Evolutionary conservation across 768 basidiomycete genomes (phyloP).

Genomic region (Tylopilus vinaceipallidus): DNA sequence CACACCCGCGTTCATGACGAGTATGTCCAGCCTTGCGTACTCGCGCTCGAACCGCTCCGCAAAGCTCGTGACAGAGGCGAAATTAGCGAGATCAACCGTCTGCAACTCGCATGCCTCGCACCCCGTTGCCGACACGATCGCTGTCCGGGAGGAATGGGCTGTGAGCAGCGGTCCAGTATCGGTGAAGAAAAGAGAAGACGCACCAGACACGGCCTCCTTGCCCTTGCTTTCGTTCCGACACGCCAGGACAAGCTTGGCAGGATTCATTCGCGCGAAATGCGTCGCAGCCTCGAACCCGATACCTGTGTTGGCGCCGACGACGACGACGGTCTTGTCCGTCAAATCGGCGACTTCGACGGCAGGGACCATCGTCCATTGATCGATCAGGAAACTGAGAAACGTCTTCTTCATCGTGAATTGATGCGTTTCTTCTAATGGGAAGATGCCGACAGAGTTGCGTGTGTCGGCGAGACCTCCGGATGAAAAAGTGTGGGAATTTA

Average conservation of each 20-base stretch:
- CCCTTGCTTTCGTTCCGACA: constrained; percentile 31
- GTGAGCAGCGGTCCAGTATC: too few species aligned
- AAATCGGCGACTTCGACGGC: constrained; percentile 22
- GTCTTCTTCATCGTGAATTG: constrained; percentile 18
- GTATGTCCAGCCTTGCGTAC: constrained; percentile 23
- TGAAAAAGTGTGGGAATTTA: too few species aligned
- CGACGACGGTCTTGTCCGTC: constrained; percentile 29
- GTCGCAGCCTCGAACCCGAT: constrained; percentile 32
- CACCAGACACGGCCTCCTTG: constrained; percentile 20
- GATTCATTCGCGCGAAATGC: constrained; percentile 33
- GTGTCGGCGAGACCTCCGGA: too few species aligned
- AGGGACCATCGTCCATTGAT: constrained; percentile 20
- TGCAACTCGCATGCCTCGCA: constrained; percentile 21
- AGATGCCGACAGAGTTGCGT: too few species aligned
- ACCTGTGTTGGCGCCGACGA: constrained; percentile 34
- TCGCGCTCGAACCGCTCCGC: constrained; percentile 8
- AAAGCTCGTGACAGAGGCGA: constrained; percentile 14
- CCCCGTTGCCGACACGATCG: constrained; percentile 24
- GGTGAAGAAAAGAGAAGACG: not conserved
- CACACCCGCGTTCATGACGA: constrained; percentile 45
- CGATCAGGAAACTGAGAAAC: not conserved
- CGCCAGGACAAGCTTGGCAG: constrained; percentile 26
- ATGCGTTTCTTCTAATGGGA: too few species aligned
- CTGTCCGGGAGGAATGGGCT: constrained; percentile 8
- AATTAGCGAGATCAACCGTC: constrained; percentile 15